phyloP scores from a whole-genome alignment of 176 grass and related monocot species.

The Dactylis glomerata region DNA sequence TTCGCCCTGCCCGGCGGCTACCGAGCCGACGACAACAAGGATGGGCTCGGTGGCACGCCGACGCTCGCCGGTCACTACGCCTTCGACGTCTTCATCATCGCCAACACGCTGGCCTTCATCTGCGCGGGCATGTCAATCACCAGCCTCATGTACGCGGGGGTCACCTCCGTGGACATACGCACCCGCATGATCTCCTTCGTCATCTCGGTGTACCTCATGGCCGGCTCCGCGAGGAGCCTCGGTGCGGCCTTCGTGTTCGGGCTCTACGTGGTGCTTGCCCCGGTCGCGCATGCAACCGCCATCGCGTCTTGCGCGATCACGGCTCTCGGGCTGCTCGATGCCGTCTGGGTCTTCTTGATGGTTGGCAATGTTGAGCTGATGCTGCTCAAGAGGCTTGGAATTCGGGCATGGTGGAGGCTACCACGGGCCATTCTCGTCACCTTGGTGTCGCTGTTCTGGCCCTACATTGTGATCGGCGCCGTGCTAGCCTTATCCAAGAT shows the following conservation, averaged over 20 bases:
- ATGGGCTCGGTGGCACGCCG: not conserved
- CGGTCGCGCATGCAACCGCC: not conserved
- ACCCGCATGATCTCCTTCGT: constrained; percentile 17
- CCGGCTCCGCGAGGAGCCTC: constrained; percentile 31
- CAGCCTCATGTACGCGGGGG: constrained; percentile 38
- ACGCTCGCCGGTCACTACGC: not conserved
- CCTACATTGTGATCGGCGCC: not conserved
- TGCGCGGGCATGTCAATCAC: constrained; percentile 26
- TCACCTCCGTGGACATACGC: constrained; percentile 32
- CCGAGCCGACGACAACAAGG: not conserved
- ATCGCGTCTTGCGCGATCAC: constrained; percentile 6
- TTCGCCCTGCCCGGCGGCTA: constrained; percentile 28
- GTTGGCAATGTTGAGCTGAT: not conserved
- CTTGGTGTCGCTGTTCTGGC: not conserved
- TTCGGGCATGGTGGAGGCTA: not conserved
- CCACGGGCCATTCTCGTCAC: not conserved
- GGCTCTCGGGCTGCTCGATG: constrained; percentile 1
- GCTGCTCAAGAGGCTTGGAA: constrained; percentile 10
- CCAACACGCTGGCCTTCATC: constrained; percentile 35
- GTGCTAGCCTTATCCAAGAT: not conserved
- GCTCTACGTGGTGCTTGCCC: not conserved
- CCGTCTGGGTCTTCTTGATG: not conserved
- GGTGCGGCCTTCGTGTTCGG: constrained; percentile 29
- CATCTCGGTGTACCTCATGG: constrained; percentile 1
- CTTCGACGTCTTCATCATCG: constrained; percentile 35